Percentiles rank a stretch among this genome's conserved stretches.
Evolutionary conservation across 129 eudicot genomes (phyloP).

Genomic region (Helianthus tuberosus): DNA sequence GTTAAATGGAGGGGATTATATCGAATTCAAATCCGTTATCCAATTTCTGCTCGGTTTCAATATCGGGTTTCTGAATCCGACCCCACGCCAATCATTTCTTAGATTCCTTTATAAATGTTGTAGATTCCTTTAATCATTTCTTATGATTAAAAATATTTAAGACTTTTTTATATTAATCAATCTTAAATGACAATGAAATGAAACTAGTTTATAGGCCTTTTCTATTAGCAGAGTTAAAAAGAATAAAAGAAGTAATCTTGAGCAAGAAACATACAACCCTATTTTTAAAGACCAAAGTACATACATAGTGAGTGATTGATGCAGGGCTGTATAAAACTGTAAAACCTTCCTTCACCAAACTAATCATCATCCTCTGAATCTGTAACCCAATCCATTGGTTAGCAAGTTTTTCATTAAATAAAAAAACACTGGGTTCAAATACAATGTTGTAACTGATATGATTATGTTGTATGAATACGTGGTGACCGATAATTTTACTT

Average conservation of each 20-base stretch:
- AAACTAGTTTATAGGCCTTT: slow-evolving; percentile 31
- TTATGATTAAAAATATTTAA: too few relatives aligned
- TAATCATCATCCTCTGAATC: slow-evolving; percentile 87
- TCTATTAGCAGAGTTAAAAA: slow-evolving; percentile 29
- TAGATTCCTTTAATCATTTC: too few relatives aligned
- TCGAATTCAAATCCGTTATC: too few relatives aligned
- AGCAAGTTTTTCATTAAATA: background rate
- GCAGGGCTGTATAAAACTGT: slow-evolving; percentile 35
- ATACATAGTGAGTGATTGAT: slow-evolving; percentile 21
- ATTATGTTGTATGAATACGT: background rate
- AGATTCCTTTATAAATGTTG: too few relatives aligned
- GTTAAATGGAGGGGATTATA: too few relatives aligned
- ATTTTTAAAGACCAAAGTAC: slow-evolving; percentile 32
- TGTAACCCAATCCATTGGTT: slow-evolving; percentile 31
- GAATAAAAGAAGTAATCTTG: slow-evolving; percentile 24
- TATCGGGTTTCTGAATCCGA: too few relatives aligned
- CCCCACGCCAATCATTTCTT: too few relatives aligned
- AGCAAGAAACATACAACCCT: slow-evolving; percentile 31
- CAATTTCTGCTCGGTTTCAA: too few relatives aligned
- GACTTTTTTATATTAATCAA: too few relatives aligned
- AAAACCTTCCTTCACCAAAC: slow-evolving; percentile 37
- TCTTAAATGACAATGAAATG: background rate
- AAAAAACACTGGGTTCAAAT: too few relatives aligned
- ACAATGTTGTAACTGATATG: too few relatives aligned
- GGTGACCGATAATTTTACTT: background rate